These are phyloP conservation scores for Talaromyces islandicus DNA, from an alignment of 2,329 filamentous ascomycete genomes.

Conservation along the genomic window DNA sequence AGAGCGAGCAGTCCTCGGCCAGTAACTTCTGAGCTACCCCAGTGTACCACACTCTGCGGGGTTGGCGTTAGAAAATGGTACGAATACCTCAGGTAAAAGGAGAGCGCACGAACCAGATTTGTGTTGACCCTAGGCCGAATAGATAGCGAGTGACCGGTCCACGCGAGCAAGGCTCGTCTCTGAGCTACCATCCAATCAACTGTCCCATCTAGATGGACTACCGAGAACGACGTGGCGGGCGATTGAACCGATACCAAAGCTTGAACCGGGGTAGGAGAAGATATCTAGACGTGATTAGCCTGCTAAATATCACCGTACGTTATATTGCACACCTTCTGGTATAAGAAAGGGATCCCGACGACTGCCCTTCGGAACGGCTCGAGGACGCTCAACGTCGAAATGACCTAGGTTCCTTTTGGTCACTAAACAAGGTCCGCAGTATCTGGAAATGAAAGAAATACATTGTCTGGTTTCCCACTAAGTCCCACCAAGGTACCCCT, in stretches of 20 bases:
- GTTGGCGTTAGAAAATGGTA: not conserved
- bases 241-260: conserved; percentile 85
- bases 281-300: conserved; percentile 50
- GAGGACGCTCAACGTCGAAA: conserved; percentile 83
- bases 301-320: not conserved
- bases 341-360: conserved; percentile 88
- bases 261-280: conserved; percentile 80
- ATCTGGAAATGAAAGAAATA: conserved; percentile 32
- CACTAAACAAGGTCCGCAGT: not conserved
- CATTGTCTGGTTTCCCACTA: conserved; percentile 85
- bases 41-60: conserved; percentile 66
- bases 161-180: conserved; percentile 82
- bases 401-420: conserved; percentile 49
- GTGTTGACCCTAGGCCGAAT: conserved; percentile 70
- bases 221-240: conserved; percentile 75
- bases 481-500: conserved; percentile 86
- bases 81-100: not conserved
- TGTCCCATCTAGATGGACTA: conserved; percentile 85
- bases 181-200: conserved; percentile 94
- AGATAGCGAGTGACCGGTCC: conserved; percentile 83
- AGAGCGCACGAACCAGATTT: conserved; percentile 51
- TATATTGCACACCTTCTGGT: conserved; percentile 57
- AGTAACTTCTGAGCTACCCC: conserved; percentile 84
- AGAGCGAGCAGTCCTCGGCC: conserved; percentile 82
- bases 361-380: conserved; percentile 74